A percentile compares a stretch with the other conserved stretches of the same genome.
These are phyloP conservation scores for Ascoidea asiatica DNA, from an alignment of 805 yeast species.

Conservation along the genomic window DNA sequence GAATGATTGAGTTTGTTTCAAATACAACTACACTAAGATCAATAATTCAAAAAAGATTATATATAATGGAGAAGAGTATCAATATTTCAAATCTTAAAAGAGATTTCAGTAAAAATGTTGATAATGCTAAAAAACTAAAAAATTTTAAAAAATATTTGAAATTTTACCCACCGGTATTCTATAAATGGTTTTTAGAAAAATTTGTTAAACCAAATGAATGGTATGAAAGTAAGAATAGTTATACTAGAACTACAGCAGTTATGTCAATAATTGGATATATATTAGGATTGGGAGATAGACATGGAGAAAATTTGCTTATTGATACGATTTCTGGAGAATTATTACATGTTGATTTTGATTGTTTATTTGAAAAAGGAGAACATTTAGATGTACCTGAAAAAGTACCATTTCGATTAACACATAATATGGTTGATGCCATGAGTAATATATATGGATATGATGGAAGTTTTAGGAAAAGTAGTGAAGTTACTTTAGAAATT, in stretches of 20 bases:
- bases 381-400: conserved; percentile 77
- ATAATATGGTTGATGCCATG: conserved; percentile 77
- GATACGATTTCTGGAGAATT: conserved; percentile 64
- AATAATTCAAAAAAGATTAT: conserved; percentile 33
- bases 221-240: conserved; percentile 68
- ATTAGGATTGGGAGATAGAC: conserved; percentile 92
- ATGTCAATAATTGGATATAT: conserved; percentile 97
- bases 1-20: conserved; percentile 83
- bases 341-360: conserved; percentile 93
- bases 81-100: conserved; percentile 16
- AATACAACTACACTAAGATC: conserved; percentile 61
- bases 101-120: conserved; percentile 15
- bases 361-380: conserved; percentile 74
- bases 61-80: conserved; percentile 23
- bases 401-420: conserved; percentile 88
- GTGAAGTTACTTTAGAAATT: conserved; percentile 69
- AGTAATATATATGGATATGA: conserved; percentile 77
- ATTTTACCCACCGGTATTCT: conserved; percentile 54
- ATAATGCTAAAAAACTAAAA: conserved; percentile 19
- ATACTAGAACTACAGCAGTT: conserved; percentile 74
- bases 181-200: conserved; percentile 77
- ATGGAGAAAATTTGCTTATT: conserved; percentile 79
- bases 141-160: conserved; percentile 20
- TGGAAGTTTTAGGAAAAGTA: conserved; percentile 74
- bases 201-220: conserved; percentile 85